A percentile compares a stretch with the other conserved stretches of the same genome.
Evolutionary conservation across 2,329 filamentous ascomycete genomes (phyloP).

Genomic region (Aureobasidium subglaciale): DNA sequence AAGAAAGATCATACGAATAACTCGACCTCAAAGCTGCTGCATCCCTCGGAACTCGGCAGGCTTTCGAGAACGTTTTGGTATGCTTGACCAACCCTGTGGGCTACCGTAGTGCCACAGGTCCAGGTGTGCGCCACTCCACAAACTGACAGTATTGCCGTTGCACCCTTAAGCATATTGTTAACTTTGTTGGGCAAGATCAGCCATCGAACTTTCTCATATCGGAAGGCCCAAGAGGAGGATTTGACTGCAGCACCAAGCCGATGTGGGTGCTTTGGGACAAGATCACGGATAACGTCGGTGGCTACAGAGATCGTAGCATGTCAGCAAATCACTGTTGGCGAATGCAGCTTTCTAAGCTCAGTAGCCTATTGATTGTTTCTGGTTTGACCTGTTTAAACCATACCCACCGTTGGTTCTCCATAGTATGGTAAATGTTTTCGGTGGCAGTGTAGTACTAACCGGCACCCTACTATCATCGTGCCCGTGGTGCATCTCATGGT

Average conservation of each 20-base stretch:
- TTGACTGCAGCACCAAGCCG: too few species aligned
- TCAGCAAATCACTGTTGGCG: too few species aligned
- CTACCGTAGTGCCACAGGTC: background rate
- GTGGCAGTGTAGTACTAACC: too few species aligned
- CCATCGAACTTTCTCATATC: background rate
- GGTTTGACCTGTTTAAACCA: background rate
- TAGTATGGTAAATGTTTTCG: background rate
- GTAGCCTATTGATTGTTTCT: background rate
- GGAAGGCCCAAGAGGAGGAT: background rate
- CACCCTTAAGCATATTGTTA: background rate
- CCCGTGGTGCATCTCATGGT: background rate
- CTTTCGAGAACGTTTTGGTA: too few species aligned
- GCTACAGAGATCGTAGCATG: background rate
- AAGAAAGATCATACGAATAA: background rate
- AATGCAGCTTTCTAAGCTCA: background rate
- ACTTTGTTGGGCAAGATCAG: background rate
- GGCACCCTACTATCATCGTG: background rate
- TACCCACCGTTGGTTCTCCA: background rate
- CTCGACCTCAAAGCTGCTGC: background rate
- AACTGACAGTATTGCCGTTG: background rate
- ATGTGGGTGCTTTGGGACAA: background rate
- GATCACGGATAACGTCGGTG: background rate
- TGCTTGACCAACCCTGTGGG: background rate
- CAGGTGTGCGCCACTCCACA: background rate
- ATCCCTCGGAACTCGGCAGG: background rate